Evolutionary conservation across 495 filamentous ascomycete genomes (phyloP).

Genomic region (Aspergillus mulundensis): DNA sequence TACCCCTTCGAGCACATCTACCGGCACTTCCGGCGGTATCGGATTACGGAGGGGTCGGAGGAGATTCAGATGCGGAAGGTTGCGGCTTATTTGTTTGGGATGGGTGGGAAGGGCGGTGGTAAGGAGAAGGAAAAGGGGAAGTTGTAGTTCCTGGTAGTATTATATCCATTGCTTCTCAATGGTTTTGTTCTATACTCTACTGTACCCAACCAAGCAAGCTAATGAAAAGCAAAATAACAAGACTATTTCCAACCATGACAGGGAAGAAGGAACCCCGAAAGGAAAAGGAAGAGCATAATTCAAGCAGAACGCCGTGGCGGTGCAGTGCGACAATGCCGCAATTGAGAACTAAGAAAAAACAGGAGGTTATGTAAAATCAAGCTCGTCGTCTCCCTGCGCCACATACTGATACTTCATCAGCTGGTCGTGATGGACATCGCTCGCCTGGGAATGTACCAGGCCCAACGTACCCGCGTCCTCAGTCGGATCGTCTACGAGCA

Average conservation of each 20-base stretch:
- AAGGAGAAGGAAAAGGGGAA: slow-evolving; percentile 3
- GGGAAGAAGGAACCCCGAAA: not conserved
- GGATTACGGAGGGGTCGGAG: slow-evolving; percentile 49
- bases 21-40: slow-evolving; percentile 46
- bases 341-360: not conserved
- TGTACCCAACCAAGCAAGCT: no score
- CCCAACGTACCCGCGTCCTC: slow-evolving; percentile 30
- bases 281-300: not conserved
- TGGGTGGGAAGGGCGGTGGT: slow-evolving; percentile 18
- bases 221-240: no score
- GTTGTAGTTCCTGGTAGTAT: slow-evolving; percentile 1
- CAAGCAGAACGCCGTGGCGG: not conserved
- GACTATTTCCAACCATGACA: no score
- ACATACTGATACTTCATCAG: slow-evolving; percentile 45
- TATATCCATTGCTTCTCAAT: not conserved
- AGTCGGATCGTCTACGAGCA: slow-evolving; percentile 44
- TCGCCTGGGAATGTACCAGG: slow-evolving; percentile 38
- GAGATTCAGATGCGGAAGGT: slow-evolving; percentile 33
- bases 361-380: slow-evolving; percentile 8
- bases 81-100: slow-evolving; percentile 43
- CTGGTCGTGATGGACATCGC: slow-evolving; percentile 43
- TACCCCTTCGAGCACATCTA: slow-evolving; percentile 51
- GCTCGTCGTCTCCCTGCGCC: slow-evolving; percentile 7
- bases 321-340: not conserved
- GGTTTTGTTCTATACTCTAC: not conserved